Conservation (phyloP, 345 rosid genomes). For the Linum tenue region DNA sequence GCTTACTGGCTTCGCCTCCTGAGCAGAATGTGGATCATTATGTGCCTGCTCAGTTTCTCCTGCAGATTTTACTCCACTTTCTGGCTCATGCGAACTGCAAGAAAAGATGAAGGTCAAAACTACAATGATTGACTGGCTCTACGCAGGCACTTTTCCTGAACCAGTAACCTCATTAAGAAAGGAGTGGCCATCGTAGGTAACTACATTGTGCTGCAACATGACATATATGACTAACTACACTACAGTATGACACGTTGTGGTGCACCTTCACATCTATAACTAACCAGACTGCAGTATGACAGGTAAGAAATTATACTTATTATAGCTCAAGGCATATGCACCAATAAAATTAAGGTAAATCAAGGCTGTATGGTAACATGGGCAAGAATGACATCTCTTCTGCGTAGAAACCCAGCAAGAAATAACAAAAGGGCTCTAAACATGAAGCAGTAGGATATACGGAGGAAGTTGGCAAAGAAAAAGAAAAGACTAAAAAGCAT, state of each 20-base stretch:
- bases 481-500: no score
- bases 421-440: neutral
- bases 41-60: slow-evolving; percentile 30
- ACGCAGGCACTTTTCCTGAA: neutral
- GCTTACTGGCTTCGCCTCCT: slow-evolving; percentile 31
- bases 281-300: neutral
- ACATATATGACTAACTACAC: neutral
- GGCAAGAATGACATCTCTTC: neutral
- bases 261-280: neutral
- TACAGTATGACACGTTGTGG: neutral
- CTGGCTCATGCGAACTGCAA: slow-evolving; percentile 52
- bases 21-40: slow-evolving; percentile 24
- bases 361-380: neutral
- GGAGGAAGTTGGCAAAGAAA: neutral
- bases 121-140: neutral
- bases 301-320: neutral
- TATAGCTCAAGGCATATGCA: neutral
- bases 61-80: slow-evolving; percentile 41
- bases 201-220: neutral
- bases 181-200: neutral
- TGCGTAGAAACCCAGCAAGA: neutral
- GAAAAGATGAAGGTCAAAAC: slow-evolving; percentile 8
- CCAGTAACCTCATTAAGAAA: neutral
- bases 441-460: neutral
- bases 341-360: neutral